Percentiles rank a stretch among this genome's conserved stretches.
Conservation (phyloP, 495 filamentous ascomycete genomes). For the Aspergillus sparsus region DNA sequence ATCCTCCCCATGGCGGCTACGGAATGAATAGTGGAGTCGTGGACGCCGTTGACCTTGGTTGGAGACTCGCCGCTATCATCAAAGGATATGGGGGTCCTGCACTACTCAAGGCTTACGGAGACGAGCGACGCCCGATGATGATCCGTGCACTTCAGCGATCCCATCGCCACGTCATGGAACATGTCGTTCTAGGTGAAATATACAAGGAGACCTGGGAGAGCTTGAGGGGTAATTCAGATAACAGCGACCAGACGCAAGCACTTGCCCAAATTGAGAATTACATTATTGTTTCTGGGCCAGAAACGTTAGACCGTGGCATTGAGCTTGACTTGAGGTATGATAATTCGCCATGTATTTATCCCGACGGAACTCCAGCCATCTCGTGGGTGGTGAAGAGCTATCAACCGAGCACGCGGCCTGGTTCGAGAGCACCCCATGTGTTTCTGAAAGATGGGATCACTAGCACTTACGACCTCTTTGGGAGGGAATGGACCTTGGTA, state of each 20-base stretch:
- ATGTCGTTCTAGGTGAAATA: not conserved
- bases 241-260: not conserved
- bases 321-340: slow-evolving; percentile 33
- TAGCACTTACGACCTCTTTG: slow-evolving; percentile 33
- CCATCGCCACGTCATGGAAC: slow-evolving; percentile 5
- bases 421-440: slow-evolving; percentile 35
- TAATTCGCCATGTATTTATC: slow-evolving; percentile 22
- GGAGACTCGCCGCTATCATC: slow-evolving; percentile 33
- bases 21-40: slow-evolving; percentile 40
- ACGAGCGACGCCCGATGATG: slow-evolving; percentile 26
- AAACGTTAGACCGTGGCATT: slow-evolving; percentile 31
- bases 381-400: slow-evolving; percentile 24
- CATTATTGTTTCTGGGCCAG: slow-evolving; percentile 18
- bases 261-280: slow-evolving; percentile 11
- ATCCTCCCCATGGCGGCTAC: slow-evolving; percentile 46
- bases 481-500: slow-evolving; percentile 31
- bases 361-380: slow-evolving; percentile 17
- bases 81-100: slow-evolving; percentile 27
- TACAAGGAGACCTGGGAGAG: not conserved
- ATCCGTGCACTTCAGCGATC: slow-evolving; percentile 10
- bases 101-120: slow-evolving; percentile 26
- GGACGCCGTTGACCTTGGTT: slow-evolving; percentile 34
- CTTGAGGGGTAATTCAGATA: not conserved
- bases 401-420: slow-evolving; percentile 32
- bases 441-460: slow-evolving; percentile 30